A percentile compares a stretch with the other conserved stretches of the same genome.
Conservation (phyloP, 225 moss, liverwort and hornwort genomes). For the Straminergon stramineum region DNA sequence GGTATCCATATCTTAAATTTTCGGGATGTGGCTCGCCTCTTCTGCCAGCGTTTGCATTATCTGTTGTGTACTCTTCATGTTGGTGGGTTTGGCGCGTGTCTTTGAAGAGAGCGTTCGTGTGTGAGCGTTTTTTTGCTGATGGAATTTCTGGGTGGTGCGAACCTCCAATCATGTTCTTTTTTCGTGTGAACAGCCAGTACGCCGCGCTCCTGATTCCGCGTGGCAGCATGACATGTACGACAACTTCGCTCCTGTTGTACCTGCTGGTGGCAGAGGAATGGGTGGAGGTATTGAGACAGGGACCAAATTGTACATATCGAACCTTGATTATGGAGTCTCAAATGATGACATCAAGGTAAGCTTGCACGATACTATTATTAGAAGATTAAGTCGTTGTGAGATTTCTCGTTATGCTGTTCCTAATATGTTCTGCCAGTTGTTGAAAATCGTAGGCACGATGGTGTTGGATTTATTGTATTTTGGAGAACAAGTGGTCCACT, state of each 20-base stretch:
- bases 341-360: conserved; percentile 96
- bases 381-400: neutral
- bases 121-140: conserved; percentile 46
- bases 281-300: conserved; percentile 90
- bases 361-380: neutral
- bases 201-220: conserved; percentile 75
- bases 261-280: conserved; percentile 39
- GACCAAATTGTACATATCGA: conserved; percentile 95
- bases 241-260: conserved; percentile 49
- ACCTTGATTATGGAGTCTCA: conserved; percentile 97
- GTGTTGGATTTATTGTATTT: neutral
- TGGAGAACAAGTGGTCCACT: neutral
- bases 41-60: conserved; percentile 60
- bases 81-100: conserved; percentile 23
- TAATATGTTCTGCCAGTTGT: neutral
- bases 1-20: conserved; percentile 99
- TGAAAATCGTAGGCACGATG: neutral
- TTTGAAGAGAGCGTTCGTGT: conserved; percentile 17
- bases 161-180: conserved; percentile 43
- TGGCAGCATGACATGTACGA: conserved; percentile 99
- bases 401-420: neutral
- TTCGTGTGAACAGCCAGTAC: conserved; percentile 68
- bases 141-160: conserved; percentile 47
- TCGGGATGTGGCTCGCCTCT: conserved; percentile 97
- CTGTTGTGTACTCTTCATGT: conserved; percentile 37